Evolutionary conservation across 179 eudicot genomes (phyloP).

Genomic region (Spinacia oleracea): DNA sequence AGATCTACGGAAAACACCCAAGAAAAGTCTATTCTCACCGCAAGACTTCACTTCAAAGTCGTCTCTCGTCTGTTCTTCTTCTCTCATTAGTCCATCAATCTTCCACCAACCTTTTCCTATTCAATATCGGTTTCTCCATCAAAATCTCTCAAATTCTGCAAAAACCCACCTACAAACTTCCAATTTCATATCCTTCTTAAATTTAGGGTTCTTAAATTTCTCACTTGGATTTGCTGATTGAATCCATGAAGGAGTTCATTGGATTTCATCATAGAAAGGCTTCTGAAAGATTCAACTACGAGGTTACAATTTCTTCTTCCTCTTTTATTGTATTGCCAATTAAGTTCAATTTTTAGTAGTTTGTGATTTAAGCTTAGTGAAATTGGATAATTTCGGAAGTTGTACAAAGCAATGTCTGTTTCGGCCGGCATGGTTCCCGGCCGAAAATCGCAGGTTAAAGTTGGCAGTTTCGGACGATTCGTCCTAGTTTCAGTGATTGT

Average conservation of each 20-base stretch:
- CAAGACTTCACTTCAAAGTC: slow-evolving; percentile 10
- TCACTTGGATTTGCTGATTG: background rate
- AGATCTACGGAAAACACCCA: background rate
- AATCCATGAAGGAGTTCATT: background rate
- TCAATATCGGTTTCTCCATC: background rate
- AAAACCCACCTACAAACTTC: background rate
- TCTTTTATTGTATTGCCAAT: background rate
- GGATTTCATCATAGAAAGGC: background rate
- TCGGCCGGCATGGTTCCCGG: slow-evolving; percentile 23
- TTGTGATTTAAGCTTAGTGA: background rate
- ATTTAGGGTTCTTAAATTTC: slow-evolving; percentile 1
- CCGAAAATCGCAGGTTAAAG: slow-evolving; percentile 33
- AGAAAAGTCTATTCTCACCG: background rate
- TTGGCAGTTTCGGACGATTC: slow-evolving; percentile 26
- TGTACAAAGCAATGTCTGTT: slow-evolving; percentile 23
- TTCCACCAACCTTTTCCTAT: background rate
- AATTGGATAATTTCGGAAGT: slow-evolving; percentile 2
- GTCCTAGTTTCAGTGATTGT: slow-evolving; percentile 19
- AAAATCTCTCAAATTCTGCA: background rate
- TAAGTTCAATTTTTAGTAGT: background rate
- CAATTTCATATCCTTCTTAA: background rate
- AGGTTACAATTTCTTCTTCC: background rate
- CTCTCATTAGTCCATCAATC: background rate
- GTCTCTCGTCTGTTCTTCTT: background rate
- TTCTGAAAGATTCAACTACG: background rate